Evolutionary conservation across 352 stramenopile genomes (phyloP).

Genomic region (Peronospora tabacina): DNA sequence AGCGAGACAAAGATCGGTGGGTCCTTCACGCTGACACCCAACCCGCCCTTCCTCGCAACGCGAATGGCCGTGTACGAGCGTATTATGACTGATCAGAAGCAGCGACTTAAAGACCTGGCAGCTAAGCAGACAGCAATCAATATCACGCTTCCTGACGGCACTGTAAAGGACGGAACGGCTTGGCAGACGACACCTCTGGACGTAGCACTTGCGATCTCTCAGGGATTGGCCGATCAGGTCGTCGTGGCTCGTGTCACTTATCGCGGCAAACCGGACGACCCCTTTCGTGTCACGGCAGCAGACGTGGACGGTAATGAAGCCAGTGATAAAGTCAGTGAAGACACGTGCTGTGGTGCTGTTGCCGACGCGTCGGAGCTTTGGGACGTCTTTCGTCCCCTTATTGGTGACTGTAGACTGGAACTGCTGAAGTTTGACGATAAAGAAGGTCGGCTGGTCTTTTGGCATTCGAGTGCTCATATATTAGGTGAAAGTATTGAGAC

Average conservation of each 20-base stretch:
- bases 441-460: slow-evolving; percentile 94
- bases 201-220: slow-evolving; percentile 92
- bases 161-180: slow-evolving; percentile 83
- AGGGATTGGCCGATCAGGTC: slow-evolving; percentile 90
- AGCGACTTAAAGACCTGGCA: slow-evolving; percentile 54
- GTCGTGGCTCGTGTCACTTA: slow-evolving; percentile 92
- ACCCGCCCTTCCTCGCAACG: slow-evolving; percentile 76
- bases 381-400: slow-evolving; percentile 95
- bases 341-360: slow-evolving; percentile 47
- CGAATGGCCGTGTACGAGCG: slow-evolving; percentile 85
- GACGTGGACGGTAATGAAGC: slow-evolving; percentile 86
- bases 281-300: slow-evolving; percentile 71
- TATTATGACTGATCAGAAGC: slow-evolving; percentile 62
- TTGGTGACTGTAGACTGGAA: slow-evolving; percentile 93
- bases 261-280: slow-evolving; percentile 53
- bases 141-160: slow-evolving; percentile 96
- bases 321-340: slow-evolving; percentile 37
- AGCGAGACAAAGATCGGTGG: slow-evolving; percentile 73
- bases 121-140: slow-evolving; percentile 89
- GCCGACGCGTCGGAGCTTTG: slow-evolving; percentile 84
- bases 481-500: slow-evolving; percentile 95
- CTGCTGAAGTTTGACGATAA: slow-evolving; percentile 98
- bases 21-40: slow-evolving; percentile 64
- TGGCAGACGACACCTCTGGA: slow-evolving; percentile 96
- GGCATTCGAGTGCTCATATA: slow-evolving; percentile 97